Conservation (phyloP, 208 protist species). For the Trichomonas gallinae region DNA sequence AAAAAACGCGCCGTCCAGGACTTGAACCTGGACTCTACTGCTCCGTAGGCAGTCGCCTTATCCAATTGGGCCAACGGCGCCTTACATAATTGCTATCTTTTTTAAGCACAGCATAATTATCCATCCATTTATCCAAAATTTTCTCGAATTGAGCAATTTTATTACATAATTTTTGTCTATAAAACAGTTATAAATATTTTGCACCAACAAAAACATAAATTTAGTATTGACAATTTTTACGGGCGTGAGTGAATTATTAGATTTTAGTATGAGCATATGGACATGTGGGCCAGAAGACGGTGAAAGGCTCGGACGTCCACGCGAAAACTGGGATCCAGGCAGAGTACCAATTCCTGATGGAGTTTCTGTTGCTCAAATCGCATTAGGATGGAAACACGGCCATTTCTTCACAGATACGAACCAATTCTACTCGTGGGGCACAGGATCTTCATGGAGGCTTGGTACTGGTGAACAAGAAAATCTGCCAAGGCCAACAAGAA, state of each 20-base stretch:
- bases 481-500: background rate
- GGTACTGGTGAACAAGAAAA: background rate
- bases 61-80: too few relatives aligned
- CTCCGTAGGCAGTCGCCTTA: too few relatives aligned
- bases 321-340: background rate
- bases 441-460: background rate
- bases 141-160: too few relatives aligned
- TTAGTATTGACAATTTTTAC: background rate
- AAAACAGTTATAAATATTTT: too few relatives aligned
- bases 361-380: background rate
- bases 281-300: background rate
- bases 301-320: background rate
- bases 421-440: constrained; percentile 2
- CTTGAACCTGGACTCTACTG: too few relatives aligned
- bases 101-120: too few relatives aligned
- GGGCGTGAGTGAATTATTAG: background rate
- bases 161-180: too few relatives aligned
- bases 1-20: too few relatives aligned
- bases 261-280: background rate
- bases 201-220: too few relatives aligned
- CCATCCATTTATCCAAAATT: too few relatives aligned
- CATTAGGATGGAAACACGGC: constrained; percentile 6
- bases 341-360: background rate
- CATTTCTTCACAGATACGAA: background rate
- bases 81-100: too few relatives aligned